Percentiles rank a stretch among this genome's conserved stretches.
These are phyloP conservation scores for Mycosphaerella sp. DNA, from an alignment of 2,329 filamentous ascomycete species.

Conservation along the genomic window DNA sequence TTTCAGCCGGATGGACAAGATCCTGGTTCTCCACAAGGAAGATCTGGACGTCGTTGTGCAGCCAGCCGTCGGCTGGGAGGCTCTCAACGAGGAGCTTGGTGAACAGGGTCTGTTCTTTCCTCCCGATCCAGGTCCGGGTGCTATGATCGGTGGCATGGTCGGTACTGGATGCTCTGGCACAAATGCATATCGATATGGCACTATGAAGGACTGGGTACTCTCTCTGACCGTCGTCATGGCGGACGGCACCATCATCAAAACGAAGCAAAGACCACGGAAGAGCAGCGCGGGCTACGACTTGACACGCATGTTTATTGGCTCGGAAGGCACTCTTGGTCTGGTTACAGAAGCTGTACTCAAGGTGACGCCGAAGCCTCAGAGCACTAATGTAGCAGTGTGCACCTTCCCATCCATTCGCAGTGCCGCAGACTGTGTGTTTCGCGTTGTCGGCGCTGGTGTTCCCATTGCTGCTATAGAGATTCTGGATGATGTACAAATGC, in stretches of 20 bases:
- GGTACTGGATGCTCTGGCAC: slow-evolving; percentile 73
- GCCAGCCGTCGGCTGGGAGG: slow-evolving; percentile 76
- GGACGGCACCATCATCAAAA: slow-evolving; percentile 86
- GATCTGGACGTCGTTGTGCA: slow-evolving; percentile 53
- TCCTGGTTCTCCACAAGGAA: slow-evolving; percentile 68
- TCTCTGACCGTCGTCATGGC: slow-evolving; percentile 81
- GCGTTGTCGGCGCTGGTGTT: slow-evolving; percentile 72
- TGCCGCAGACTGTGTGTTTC: slow-evolving; percentile 72
- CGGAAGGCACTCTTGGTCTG: slow-evolving; percentile 83
- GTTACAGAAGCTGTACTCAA: slow-evolving; percentile 89
- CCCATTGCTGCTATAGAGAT: slow-evolving; percentile 90
- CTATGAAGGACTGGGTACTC: slow-evolving; percentile 91
- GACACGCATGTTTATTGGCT: slow-evolving; percentile 81
- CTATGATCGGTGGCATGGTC: slow-evolving; percentile 87
- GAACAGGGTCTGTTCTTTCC: slow-evolving; percentile 78
- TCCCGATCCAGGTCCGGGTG: slow-evolving; percentile 82
- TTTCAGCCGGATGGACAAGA: slow-evolving; percentile 77
- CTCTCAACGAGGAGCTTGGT: slow-evolving; percentile 70
- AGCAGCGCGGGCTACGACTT: slow-evolving; percentile 88
- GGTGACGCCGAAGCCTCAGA: slow-evolving; percentile 72
- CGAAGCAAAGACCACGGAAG: slow-evolving; percentile 78
- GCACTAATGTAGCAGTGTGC: slow-evolving; percentile 70
- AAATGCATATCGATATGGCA: slow-evolving; percentile 87
- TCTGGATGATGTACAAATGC: slow-evolving; percentile 86
- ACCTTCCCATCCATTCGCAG: slow-evolving; percentile 59